phyloP scores from a whole-genome alignment of 2,329 filamentous ascomycete species.

The Keithomyces neogunnii region DNA sequence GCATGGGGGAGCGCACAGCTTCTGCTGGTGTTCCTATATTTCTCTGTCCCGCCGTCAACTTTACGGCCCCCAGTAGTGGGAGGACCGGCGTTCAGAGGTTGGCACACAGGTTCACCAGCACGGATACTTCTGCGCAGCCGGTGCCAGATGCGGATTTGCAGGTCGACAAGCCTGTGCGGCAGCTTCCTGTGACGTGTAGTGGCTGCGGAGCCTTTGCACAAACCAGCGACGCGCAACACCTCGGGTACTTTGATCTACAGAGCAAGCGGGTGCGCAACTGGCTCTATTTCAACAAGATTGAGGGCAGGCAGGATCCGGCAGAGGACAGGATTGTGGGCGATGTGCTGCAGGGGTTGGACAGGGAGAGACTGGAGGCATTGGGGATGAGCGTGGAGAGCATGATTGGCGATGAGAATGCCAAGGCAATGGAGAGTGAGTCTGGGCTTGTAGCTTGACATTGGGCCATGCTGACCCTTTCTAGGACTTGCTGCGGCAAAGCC shows the following conservation, averaged over 20 bases:
- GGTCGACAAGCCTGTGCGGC: slow-evolving; percentile 8
- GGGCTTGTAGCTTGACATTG: neutral
- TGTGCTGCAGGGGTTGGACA: slow-evolving; percentile 33
- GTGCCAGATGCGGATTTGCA: neutral
- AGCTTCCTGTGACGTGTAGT: slow-evolving; percentile 48
- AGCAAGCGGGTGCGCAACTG: slow-evolving; percentile 45
- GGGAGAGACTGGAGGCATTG: slow-evolving; percentile 32
- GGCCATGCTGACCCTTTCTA: slow-evolving; percentile 4
- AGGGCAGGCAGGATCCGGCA: slow-evolving; percentile 10
- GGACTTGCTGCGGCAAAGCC: slow-evolving; percentile 19
- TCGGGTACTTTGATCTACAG: slow-evolving; percentile 47
- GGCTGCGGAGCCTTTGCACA: slow-evolving; percentile 61
- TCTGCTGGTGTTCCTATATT: slow-evolving; percentile 37
- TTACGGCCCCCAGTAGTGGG: no score
- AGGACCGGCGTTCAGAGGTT: neutral
- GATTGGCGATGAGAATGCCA: slow-evolving; percentile 9
- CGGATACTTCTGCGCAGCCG: slow-evolving; percentile 10
- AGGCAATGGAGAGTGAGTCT: slow-evolving; percentile 2
- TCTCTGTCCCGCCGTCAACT: slow-evolving; percentile 34
- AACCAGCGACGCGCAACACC: slow-evolving; percentile 36
- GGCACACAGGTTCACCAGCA: slow-evolving; percentile 15
- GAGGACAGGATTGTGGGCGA: slow-evolving; percentile 41
- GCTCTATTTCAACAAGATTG: slow-evolving; percentile 16
- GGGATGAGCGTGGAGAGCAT: slow-evolving; percentile 37
- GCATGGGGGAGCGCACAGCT: slow-evolving; percentile 28